Evolutionary conservation across 2,329 filamentous ascomycete species (phyloP), one percentile per base, ranked within the genome.

Genomic region (Aspergillus versicolor): DNA sequence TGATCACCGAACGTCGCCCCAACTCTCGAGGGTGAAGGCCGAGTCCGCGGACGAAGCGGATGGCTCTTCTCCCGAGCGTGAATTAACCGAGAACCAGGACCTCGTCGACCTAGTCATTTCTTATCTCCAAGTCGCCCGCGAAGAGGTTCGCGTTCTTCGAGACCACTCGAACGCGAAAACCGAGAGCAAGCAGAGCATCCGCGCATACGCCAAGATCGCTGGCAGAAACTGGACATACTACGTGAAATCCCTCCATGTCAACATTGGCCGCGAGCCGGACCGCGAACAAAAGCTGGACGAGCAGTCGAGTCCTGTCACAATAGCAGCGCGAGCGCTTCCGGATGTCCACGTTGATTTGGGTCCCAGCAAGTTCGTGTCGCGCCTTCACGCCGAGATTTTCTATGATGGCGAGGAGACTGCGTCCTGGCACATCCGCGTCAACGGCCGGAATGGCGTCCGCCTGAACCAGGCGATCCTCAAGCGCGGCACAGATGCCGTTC

Each of bases 361-460:
- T 1, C 90, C 90, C 0, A 90, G 85, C 75, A 93, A 93, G 77
- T 86, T 89, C 69, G 87, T 93, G 37, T 93, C 90, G 30, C 84
- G 90, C 60, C 82, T 88, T 60, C 90, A 92, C 69, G 90, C 89
- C 11, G 81, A 86, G 66, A 90, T 94, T 51, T 85, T 82, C 63
- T 94, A 90, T 67, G 85, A 91, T 67, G 85, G 87, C 42, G 87
- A 86, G 64, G 73, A 78, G 24, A 75, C 75, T 42, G 77, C 78
- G 50, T 85, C 83, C 59, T 99, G 94, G 94, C 88, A 88, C 67
- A 84, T 99, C 51, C 79, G 86, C 43, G 91, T 96, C 61, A 92
- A 93, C 70, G 94, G 94, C 19, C 89, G 94, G 64, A 99, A 99
- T 72, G 92, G 92, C 27, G 84, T 96, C 46, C 91, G 90, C 67